Conservation (phyloP, 306 rosid genomes). For the Canavalia gladiata region DNA sequence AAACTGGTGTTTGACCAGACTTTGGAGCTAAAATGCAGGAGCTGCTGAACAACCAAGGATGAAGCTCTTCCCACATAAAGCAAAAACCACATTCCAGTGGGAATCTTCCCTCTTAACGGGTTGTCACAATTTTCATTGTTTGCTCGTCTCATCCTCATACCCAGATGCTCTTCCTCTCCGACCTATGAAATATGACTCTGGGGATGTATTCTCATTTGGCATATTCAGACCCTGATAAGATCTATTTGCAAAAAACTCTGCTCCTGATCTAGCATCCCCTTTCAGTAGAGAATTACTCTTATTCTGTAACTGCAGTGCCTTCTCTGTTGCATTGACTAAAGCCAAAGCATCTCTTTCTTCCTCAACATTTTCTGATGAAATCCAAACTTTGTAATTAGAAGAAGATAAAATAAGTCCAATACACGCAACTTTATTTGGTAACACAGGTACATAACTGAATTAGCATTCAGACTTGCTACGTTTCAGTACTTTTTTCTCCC, state of each 20-base stretch:
- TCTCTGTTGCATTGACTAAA: constrained; percentile 72
- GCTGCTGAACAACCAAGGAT: constrained; percentile 11
- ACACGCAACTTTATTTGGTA: neutral
- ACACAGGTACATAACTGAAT: neutral
- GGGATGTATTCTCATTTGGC: constrained; percentile 54
- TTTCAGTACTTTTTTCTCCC: neutral
- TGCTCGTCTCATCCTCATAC: constrained; percentile 64
- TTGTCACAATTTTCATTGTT: constrained; percentile 28
- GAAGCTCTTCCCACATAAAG: neutral
- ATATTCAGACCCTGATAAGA: constrained; percentile 84
- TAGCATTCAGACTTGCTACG: neutral
- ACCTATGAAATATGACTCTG: constrained; percentile 71
- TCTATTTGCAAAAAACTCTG: constrained; percentile 74
- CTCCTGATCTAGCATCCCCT: constrained; percentile 75
- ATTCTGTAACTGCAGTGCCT: constrained; percentile 76
- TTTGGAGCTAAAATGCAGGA: neutral
- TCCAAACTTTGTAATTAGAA: neutral
- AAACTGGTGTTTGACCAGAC: neutral
- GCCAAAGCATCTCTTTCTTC: constrained; percentile 64
- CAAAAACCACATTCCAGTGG: neutral
- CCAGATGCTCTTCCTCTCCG: constrained; percentile 80
- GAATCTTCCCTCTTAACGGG: neutral
- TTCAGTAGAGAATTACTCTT: constrained; percentile 58
- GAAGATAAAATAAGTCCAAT: neutral
- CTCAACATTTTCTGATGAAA: constrained; percentile 59